A percentile compares a stretch with the other conserved stretches of the same genome.
These are phyloP conservation scores for Madurella mycetomatis DNA, from an alignment of 2,329 filamentous ascomycete species.

Conservation along the genomic window DNA sequence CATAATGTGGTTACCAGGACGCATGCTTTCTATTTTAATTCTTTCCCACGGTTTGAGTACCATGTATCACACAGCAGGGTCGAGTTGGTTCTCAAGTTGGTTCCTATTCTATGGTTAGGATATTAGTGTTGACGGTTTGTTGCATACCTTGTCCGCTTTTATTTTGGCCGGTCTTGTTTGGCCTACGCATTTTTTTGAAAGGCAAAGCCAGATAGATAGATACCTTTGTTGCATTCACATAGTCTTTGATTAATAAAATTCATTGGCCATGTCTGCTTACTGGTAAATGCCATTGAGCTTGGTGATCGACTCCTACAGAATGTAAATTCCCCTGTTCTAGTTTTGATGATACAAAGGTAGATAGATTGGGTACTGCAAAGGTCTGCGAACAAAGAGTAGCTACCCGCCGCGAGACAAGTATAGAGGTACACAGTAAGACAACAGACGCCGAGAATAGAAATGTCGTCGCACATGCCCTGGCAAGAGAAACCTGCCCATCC, in stretches of 20 bases:
- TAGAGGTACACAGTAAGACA: too few relatives aligned
- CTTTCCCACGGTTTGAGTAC: background rate
- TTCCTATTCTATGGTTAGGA: background rate
- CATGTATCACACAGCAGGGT: background rate
- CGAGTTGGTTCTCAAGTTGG: background rate
- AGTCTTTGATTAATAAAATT: background rate
- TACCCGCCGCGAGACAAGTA: too few relatives aligned
- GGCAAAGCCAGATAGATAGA: background rate
- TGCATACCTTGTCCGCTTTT: background rate
- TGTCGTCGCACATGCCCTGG: background rate
- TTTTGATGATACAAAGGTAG: too few relatives aligned
- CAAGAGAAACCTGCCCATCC: background rate
- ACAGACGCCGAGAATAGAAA: too few relatives aligned
- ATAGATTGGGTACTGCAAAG: too few relatives aligned
- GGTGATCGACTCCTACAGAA: background rate
- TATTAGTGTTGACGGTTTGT: background rate
- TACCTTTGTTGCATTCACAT: slow-evolving; percentile 1
- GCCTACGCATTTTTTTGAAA: background rate
- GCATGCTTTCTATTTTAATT: too few relatives aligned
- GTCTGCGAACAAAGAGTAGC: too few relatives aligned
- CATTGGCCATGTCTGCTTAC: background rate
- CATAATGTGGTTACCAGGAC: too few relatives aligned
- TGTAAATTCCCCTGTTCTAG: too few relatives aligned
- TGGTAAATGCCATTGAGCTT: background rate
- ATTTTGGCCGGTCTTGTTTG: background rate